Evolutionary conservation across 2,329 filamentous ascomycete species (phyloP).

Genomic region (Colletotrichum australisinense): DNA sequence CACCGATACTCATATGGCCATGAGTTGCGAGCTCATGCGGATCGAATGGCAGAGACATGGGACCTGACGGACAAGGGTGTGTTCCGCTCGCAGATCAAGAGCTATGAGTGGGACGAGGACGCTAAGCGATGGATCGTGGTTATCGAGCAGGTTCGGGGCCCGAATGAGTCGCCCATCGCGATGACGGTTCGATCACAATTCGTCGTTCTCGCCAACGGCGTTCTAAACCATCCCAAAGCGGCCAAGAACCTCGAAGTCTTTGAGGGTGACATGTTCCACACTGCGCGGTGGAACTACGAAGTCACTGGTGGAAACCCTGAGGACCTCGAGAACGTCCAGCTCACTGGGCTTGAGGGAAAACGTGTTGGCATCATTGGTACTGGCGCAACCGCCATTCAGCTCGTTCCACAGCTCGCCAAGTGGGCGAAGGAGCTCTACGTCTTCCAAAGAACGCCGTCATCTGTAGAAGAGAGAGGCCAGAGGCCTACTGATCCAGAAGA

Average conservation of each 20-base stretch:
- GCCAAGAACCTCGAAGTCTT: conserved; percentile 57
- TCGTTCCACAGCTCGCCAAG: conserved; percentile 56
- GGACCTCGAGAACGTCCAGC: conserved; percentile 51
- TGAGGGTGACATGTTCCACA: conserved; percentile 56
- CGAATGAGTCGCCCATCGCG: conserved; percentile 38
- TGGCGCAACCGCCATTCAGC: conserved; percentile 60
- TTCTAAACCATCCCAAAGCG: conserved; percentile 53
- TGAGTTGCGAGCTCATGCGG: conserved; percentile 56
- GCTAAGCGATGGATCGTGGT: conserved; percentile 39
- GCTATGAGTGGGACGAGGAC: conserved; percentile 59
- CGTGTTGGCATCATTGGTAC: conserved; percentile 62
- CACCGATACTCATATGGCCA: conserved; percentile 57
- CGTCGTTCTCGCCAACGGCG: conserved; percentile 51
- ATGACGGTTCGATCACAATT: conserved; percentile 52
- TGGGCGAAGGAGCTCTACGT: conserved; percentile 63
- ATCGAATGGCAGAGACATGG: conserved; percentile 55
- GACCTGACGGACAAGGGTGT: conserved; percentile 48
- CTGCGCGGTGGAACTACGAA: conserved; percentile 58
- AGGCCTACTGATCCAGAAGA: conserved; percentile 52
- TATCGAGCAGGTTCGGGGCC: conserved; percentile 41
- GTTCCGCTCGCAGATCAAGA: conserved; percentile 55
- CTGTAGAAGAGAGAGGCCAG: conserved; percentile 52
- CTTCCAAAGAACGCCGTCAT: conserved; percentile 66
- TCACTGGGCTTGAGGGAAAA: conserved; percentile 58
- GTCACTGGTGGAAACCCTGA: conserved; percentile 53